phyloP scores from a whole-genome alignment of 2,329 filamentous ascomycete genomes.

The Ceratocystis cubensis region DNA sequence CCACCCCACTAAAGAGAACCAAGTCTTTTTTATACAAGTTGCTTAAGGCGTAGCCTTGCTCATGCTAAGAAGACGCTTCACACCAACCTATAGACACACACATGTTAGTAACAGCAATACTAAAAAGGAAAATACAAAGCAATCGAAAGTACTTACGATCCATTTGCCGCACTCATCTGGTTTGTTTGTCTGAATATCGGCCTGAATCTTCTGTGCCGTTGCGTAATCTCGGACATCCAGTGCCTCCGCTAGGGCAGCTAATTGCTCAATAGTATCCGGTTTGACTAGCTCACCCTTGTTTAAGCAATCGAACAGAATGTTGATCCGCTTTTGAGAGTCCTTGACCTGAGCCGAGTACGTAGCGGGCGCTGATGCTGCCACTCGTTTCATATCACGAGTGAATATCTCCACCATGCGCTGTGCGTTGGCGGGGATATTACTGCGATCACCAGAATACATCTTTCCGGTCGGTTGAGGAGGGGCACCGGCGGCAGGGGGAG shows the following conservation, averaged over 20 bases:
- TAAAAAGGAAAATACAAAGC: neutral
- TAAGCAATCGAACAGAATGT: constrained; percentile 88
- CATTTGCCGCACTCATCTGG: constrained; percentile 72
- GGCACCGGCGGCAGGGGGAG: constrained; percentile 34
- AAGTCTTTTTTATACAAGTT: neutral
- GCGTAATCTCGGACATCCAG: constrained; percentile 58
- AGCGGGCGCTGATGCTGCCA: constrained; percentile 74
- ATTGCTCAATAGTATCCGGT: constrained; percentile 59
- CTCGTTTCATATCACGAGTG: constrained; percentile 71
- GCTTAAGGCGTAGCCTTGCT: constrained; percentile 56
- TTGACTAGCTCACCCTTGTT: constrained; percentile 90
- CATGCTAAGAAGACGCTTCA: constrained; percentile 68
- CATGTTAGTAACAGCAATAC: constrained; percentile 31
- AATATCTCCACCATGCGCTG: constrained; percentile 72
- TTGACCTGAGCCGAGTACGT: constrained; percentile 80
- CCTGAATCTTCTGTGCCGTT: constrained; percentile 53
- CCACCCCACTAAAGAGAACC: neutral
- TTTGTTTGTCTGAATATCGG: constrained; percentile 64
- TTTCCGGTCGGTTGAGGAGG: constrained; percentile 38
- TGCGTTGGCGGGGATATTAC: constrained; percentile 69
- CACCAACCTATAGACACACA: constrained; percentile 44
- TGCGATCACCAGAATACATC: constrained; percentile 62
- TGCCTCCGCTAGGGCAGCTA: constrained; percentile 52
- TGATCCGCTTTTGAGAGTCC: constrained; percentile 85
- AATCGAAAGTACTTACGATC: constrained; percentile 52